Evolutionary conservation across 495 filamentous ascomycete species (phyloP), one percentile per base, ranked within the genome.

Genomic region (Wilcoxina mikolae): DNA sequence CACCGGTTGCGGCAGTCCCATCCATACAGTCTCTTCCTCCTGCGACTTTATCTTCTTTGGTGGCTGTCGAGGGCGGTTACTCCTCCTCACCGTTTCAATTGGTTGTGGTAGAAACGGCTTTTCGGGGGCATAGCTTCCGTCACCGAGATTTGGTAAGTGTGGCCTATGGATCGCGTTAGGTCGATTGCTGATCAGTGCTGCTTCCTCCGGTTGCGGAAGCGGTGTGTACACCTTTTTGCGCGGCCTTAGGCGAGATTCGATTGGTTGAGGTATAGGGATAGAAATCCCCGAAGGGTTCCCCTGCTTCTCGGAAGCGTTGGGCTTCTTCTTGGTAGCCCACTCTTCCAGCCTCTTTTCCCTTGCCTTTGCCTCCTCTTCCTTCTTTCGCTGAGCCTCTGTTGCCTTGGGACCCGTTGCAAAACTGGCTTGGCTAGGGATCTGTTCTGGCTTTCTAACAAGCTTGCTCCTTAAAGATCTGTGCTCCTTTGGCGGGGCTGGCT

Each of bases 201-300:
- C 61, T 47, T 66, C 64, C 18, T 54, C 51, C 1, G 64, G 56
- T 47, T 60, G 52, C 28, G 57, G 57, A 15, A 66, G 44, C 3
- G 62, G 62, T 51, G 61, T 64, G 42, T 60, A 64, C 24, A 65
- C 58, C 57, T 64, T 65, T n/a, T 59, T 61, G 15, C 61, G 44
- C 28, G 51, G 51, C 15, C 51, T 2, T 3, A 54, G 29, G 24
- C 51, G 51, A 22, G 51, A 54, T 31, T 54, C 51, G 33, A 54
- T 54, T 4, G 51, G 51, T 31, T 54, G 51, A 20, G 51, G 51
- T 26, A 54, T 9, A 3, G 38, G 51, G 10, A 25, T 38, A 2
- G 50, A n/a, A 9, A 35, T 45, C 28, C 12, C 18, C 18, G 23
- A 27, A 7, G 10, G n/a, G 27, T 23, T 26, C 31, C 7, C 7